Conservation (phyloP, 192 early-diverging fungal genomes). For the Linnemannia hyalina region DNA sequence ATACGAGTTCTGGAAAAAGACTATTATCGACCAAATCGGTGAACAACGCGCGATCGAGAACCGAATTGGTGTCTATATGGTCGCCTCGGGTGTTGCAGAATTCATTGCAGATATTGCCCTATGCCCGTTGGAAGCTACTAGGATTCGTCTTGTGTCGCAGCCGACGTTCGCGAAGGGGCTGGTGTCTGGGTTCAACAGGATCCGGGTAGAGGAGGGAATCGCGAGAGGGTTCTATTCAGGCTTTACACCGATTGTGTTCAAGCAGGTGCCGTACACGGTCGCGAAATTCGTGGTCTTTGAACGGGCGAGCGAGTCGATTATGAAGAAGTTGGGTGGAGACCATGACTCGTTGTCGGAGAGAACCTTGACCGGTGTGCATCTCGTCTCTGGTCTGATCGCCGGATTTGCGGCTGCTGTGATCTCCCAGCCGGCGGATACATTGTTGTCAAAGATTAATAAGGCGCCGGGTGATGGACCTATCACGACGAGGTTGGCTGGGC, state of each 20-base stretch:
- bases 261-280: conserved; percentile 86
- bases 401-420: conserved; percentile 74
- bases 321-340: conserved; percentile 51
- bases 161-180: conserved; percentile 76
- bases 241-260: conserved; percentile 82
- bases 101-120: conserved; percentile 83
- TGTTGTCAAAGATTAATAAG: conserved; percentile 80
- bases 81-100: conserved; percentile 75
- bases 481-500: conserved; percentile 57
- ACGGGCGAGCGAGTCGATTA: conserved; percentile 62
- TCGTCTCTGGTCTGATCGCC: conserved; percentile 71
- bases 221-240: conserved; percentile 81
- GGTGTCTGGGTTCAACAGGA: conserved; percentile 67
- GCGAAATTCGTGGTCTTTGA: conserved; percentile 84
- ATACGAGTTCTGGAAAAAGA: conserved; percentile 78
- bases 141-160: conserved; percentile 80
- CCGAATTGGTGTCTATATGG: conserved; percentile 76
- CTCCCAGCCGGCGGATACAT: conserved; percentile 74
- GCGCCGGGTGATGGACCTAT: conserved; percentile 66
- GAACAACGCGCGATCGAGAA: conserved; percentile 68
- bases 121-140: conserved; percentile 81
- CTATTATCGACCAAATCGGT: conserved; percentile 64
- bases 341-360: conserved; percentile 59
- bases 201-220: conserved; percentile 75
- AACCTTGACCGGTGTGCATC: conserved; percentile 64